phyloP scores from a whole-genome alignment of 2,329 filamentous ascomycete genomes.

The Pseudogymnoascus sp. region DNA sequence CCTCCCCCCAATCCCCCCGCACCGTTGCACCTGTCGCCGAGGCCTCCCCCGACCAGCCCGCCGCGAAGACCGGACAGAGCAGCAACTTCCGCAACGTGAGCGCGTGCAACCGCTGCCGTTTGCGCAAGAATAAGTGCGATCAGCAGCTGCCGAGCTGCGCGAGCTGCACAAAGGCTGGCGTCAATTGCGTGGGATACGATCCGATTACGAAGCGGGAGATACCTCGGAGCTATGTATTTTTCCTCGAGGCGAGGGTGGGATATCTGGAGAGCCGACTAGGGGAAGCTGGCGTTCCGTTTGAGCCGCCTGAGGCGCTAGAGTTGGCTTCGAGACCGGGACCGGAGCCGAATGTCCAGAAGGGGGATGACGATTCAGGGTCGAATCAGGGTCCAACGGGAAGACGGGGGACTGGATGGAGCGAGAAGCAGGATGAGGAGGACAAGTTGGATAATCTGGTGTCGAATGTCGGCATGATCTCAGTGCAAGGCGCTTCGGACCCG shows the following conservation, averaged over 20 bases:
- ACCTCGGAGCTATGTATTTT: conserved; percentile 83
- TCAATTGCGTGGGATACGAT: conserved; percentile 90
- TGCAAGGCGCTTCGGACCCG: conserved; percentile 68
- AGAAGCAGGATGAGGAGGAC: conserved; percentile 48
- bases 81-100: conserved; percentile 78
- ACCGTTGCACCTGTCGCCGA: neutral
- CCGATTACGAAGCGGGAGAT: conserved; percentile 95
- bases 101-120: conserved; percentile 84
- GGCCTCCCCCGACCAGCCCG: conserved; percentile 4
- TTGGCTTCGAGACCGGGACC: conserved; percentile 39
- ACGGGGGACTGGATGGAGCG: conserved; percentile 26
- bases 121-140: conserved; percentile 92
- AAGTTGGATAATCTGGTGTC: conserved; percentile 58
- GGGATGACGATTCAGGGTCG: neutral
- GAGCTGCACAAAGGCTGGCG: conserved; percentile 84
- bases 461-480: conserved; percentile 66
- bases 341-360: conserved; percentile 20
- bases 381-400: conserved; percentile 12
- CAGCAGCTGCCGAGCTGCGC: conserved; percentile 85
- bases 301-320: conserved; percentile 62
- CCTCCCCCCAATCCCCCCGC: neutral
- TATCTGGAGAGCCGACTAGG: conserved; percentile 72
- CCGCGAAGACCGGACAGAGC: conserved; percentile 45
- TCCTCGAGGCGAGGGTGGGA: conserved; percentile 76
- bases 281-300: conserved; percentile 61